phyloP scores from a whole-genome alignment of 1,284 basidiomycete genomes.

The Ustilago crameri region DNA sequence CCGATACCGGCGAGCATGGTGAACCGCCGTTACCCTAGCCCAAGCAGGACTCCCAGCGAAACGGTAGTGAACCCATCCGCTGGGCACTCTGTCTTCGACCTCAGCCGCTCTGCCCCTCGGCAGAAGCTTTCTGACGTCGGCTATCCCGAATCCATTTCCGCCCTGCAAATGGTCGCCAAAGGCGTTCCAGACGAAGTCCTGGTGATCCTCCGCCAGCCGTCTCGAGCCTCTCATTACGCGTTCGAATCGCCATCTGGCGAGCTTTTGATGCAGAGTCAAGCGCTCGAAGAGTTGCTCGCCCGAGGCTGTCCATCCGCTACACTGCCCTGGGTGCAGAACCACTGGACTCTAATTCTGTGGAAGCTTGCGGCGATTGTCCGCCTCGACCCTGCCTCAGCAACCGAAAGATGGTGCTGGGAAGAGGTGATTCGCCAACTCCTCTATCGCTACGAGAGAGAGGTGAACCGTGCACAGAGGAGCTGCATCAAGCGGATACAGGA shows the following conservation, averaged over 20 bases:
- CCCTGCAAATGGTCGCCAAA: constrained; percentile 38
- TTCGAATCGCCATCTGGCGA: constrained; percentile 41
- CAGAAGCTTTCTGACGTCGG: constrained; percentile 32
- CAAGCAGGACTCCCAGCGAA: neutral
- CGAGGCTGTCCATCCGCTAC: constrained; percentile 72
- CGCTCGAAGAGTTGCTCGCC: constrained; percentile 36
- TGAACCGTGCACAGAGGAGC: constrained; percentile 81
- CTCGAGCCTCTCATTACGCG: constrained; percentile 44
- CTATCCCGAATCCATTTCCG: constrained; percentile 34
- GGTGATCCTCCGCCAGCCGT: constrained; percentile 48
- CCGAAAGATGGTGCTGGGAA: constrained; percentile 50
- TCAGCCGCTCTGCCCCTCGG: constrained; percentile 5
- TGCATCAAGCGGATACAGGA: constrained; percentile 81
- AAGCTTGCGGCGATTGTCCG: constrained; percentile 86
- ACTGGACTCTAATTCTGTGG: constrained; percentile 91
- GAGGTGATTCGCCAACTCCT: constrained; percentile 80
- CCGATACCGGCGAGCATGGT: constrained; percentile 1
- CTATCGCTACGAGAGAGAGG: constrained; percentile 91
- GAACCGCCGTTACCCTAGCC: constrained; percentile 9
- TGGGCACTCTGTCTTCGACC: constrained; percentile 27
- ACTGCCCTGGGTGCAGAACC: constrained; percentile 86
- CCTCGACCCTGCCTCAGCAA: constrained; percentile 70
- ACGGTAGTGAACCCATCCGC: neutral
- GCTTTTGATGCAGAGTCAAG: constrained; percentile 35
- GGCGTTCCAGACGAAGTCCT: constrained; percentile 56